Evolutionary conservation across 2,329 filamentous ascomycete genomes (phyloP).

Genomic region (Fusarium burgessii): DNA sequence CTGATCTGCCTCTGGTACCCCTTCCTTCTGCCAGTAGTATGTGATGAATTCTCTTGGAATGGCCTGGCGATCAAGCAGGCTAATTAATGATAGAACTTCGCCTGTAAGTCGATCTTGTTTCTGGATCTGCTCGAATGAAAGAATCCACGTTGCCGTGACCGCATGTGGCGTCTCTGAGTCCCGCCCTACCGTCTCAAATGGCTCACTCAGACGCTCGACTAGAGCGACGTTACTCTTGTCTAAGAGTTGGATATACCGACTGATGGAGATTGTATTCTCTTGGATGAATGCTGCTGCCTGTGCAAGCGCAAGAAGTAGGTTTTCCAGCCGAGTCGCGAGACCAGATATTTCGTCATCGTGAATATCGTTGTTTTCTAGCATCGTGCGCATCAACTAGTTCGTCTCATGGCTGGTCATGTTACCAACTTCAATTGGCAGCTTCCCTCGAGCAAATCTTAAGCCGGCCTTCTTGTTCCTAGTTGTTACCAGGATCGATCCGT

Average conservation of each 20-base stretch:
- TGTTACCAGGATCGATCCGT: conserved; percentile 51
- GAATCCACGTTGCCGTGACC: too few species aligned
- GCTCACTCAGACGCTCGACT: too few species aligned
- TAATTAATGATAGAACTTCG: too few species aligned
- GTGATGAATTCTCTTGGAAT: too few species aligned
- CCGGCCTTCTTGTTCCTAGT: conserved; percentile 50
- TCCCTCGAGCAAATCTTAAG: conserved; percentile 37
- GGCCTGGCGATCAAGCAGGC: too few species aligned
- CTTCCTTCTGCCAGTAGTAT: too few species aligned
- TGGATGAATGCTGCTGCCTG: too few species aligned
- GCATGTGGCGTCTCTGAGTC: too few species aligned
- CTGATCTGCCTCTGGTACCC: too few species aligned
- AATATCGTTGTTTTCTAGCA: conserved; percentile 23
- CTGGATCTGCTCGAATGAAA: too few species aligned
- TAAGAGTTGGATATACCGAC: conserved; percentile 48
- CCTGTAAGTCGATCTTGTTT: too few species aligned
- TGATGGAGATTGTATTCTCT: conserved; percentile 43
- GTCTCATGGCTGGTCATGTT: conserved; percentile 48
- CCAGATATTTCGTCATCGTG: conserved; percentile 14
- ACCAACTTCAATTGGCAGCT: conserved; percentile 41
- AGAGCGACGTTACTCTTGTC: conserved; percentile 23
- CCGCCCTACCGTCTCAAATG: too few species aligned
- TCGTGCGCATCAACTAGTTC: conserved; percentile 37
- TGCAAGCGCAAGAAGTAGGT: conserved; percentile 52
- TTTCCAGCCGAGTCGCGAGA: conserved; percentile 45